A percentile compares a stretch with the other conserved stretches of the same genome.
Evolutionary conservation across 257 asterid species (phyloP).

Genomic region (Solanum dulcamara): DNA sequence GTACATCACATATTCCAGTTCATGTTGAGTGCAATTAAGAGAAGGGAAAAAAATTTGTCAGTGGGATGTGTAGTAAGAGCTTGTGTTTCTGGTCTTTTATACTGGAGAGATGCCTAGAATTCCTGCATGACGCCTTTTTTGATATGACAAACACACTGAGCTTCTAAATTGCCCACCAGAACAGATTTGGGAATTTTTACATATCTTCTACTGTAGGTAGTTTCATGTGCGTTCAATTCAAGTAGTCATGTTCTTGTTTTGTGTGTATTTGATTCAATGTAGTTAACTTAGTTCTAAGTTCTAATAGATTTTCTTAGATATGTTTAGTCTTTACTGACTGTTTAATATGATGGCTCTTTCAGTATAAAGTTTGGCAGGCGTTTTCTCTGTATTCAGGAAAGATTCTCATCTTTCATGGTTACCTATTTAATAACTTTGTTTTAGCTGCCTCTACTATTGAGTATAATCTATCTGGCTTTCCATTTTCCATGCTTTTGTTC

Average conservation of each 20-base stretch:
- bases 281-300: neutral
- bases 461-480: neutral
- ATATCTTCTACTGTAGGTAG: neutral
- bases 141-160: neutral
- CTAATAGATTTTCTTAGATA: neutral
- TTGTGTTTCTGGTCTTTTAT: neutral
- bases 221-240: neutral
- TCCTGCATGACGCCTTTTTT: neutral
- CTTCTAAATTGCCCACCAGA: neutral
- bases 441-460: neutral
- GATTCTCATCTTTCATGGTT: neutral
- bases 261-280: neutral
- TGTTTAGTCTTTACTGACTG: neutral
- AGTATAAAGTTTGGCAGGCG: neutral
- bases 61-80: neutral
- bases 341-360: neutral
- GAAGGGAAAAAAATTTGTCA: neutral
- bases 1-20: neutral
- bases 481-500: neutral
- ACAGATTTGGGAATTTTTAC: neutral
- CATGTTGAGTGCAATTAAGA: neutral
- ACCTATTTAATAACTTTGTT: neutral
- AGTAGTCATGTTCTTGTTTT: neutral
- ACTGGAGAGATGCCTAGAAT: neutral
- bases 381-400: neutral